Evolutionary conservation across 2,329 filamentous ascomycete genomes (phyloP), one percentile per base, ranked within the genome.

Genomic region (Alternaria ethzedia): DNA sequence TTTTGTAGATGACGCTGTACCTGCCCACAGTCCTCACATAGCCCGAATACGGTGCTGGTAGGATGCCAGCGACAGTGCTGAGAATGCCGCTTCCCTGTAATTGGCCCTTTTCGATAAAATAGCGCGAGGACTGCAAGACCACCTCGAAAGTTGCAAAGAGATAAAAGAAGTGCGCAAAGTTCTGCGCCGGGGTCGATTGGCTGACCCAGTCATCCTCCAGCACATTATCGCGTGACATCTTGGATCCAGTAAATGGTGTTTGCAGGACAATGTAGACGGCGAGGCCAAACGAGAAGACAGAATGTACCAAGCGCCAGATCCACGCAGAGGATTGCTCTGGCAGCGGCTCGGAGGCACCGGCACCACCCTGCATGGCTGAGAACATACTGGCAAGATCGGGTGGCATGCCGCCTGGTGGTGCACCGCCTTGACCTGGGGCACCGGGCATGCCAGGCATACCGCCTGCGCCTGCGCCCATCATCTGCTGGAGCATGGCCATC

Each of bases 91-190:
- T 80, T 4, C 86, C 87, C 64, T 87, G 86, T 49, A 86, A 76
- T 64, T 81, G 80, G 26, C 86, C 86, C 70, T 87, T 88, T 71
- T 93, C 91, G 55, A 93, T 75, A 70, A 93, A 88, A 76, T 90
- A 92, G 23, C 91, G 84, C 28, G 87, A 89, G 2, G 88, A 90
- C 67, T 95, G 87, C 66, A 95, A 82, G 57, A 92, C 77, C 11
- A 92, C 85, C 81, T 96, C 91, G 30, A 88, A 89, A 0, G 91
- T 93, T 6, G 91, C 90, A 76, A 95, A 96, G n/a, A 91, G 86
- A 83, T 89, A 93, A 79, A 95, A 94, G 80, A 94, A 90, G 65
- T 85, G 84, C 49, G 82, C 82, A 44, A 83, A 82, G 36, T 78
- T 73, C 51, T 80, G 79, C 15, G 80, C 76, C 28, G 83, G 79